Evolutionary conservation across 1,139 yeast genomes (phyloP).

Genomic region (Pichiaceae sp.): DNA sequence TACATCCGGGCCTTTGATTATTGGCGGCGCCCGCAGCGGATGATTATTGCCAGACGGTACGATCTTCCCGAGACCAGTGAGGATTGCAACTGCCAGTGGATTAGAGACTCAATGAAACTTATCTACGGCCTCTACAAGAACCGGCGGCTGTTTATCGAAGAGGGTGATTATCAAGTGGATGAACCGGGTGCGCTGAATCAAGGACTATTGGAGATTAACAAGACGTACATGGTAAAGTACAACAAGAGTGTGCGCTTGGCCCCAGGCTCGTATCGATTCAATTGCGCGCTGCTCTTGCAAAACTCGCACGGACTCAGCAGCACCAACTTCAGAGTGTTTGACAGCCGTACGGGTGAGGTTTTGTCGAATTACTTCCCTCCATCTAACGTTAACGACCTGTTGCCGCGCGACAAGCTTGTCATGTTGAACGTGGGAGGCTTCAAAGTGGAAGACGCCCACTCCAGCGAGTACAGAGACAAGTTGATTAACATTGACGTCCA

Average conservation of each 20-base stretch:
- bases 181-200: conserved; percentile 32
- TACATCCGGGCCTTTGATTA: conserved; percentile 42
- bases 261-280: conserved; percentile 41
- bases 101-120: conserved; percentile 50
- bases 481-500: conserved; percentile 34
- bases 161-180: conserved; percentile 41
- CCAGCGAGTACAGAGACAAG: conserved; percentile 15
- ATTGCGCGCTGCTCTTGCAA: conserved; percentile 44
- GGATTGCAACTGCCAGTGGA: conserved; percentile 14
- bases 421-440: conserved; percentile 47
- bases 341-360: conserved; percentile 19
- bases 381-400: conserved; percentile 45
- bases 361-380: conserved; percentile 45
- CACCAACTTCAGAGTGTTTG: conserved; percentile 40
- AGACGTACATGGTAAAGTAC: conserved; percentile 43
- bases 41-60: conserved; percentile 28
- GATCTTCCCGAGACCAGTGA: conserved; percentile 13
- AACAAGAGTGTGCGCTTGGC: conserved; percentile 39
- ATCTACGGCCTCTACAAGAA: conserved; percentile 42
- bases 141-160: conserved; percentile 45
- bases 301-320: conserved; percentile 53
- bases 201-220: conserved; percentile 38
- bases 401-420: conserved; percentile 46
- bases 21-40: conserved; percentile 31
- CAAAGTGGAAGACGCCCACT: conserved; percentile 15